Conservation (phyloP, 441 rosid genomes). For the Capsella rubella region DNA sequence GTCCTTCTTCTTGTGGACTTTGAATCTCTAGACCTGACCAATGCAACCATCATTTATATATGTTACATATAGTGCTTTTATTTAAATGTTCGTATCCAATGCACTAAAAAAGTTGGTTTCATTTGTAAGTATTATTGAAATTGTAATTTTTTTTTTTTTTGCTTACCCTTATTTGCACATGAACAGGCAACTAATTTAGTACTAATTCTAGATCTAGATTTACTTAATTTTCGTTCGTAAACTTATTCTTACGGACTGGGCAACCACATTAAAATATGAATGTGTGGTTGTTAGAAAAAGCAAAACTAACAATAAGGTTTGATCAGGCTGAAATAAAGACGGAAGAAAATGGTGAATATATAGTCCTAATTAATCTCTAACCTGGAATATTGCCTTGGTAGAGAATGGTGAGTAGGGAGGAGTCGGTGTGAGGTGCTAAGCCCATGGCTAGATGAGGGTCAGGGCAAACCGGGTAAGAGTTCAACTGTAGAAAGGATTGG, state of each 20-base stretch:
- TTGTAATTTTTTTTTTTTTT: neutral
- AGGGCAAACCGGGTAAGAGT: conserved; percentile 71
- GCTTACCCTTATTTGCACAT: neutral
- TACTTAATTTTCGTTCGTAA: neutral
- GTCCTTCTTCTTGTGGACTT: conserved; percentile 35
- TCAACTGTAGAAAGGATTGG: conserved; percentile 56
- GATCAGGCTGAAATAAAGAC: neutral
- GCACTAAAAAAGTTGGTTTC: neutral
- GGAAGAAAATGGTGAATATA: conserved; percentile 4
- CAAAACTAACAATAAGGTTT: neutral
- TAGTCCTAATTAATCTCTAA: conserved; percentile 12
- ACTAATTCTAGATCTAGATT: neutral
- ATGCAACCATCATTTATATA: neutral
- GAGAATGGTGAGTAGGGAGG: conserved; percentile 54
- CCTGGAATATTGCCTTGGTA: conserved; percentile 52
- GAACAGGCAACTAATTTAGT: neutral
- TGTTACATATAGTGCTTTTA: neutral
- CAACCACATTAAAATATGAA: neutral
- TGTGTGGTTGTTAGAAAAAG: neutral
- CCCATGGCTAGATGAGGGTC: conserved; percentile 69
- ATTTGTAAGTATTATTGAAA: neutral
- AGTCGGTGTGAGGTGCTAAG: conserved; percentile 58
- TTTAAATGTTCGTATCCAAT: neutral
- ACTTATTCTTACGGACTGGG: neutral
- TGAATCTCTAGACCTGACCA: conserved; percentile 44